Percentiles rank a stretch among this genome's conserved stretches.
Evolutionary conservation across 2,329 filamentous ascomycete species (phyloP).

Genomic region (Cadophora luteo-olivacea): DNA sequence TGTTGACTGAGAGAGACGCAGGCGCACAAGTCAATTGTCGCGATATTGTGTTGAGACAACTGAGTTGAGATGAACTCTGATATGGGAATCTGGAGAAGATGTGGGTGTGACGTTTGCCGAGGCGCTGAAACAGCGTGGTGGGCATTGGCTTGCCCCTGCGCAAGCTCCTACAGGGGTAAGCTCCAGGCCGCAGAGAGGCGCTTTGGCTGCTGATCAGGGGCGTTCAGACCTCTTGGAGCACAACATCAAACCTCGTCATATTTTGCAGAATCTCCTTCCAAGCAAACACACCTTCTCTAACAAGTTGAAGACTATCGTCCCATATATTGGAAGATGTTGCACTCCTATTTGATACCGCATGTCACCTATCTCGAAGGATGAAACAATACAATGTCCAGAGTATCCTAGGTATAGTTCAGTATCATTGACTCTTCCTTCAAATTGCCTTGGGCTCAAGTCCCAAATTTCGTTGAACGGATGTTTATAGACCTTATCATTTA

Average conservation of each 20-base stretch:
- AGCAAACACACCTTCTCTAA: neutral
- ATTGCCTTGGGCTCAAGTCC: no score
- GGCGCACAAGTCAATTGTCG: neutral
- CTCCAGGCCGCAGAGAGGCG: neutral
- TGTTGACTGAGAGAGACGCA: neutral
- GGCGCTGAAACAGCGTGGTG: conserved; percentile 2
- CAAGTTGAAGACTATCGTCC: no score
- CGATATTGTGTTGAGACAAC: neutral
- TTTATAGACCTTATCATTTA: no score
- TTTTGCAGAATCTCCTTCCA: neutral
- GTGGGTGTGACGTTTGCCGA: neutral
- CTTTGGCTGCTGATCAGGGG: conserved; percentile 2
- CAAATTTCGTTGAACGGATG: no score
- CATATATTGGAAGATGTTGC: no score
- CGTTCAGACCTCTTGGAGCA: neutral
- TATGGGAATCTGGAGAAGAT: conserved; percentile 1
- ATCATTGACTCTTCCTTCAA: no score
- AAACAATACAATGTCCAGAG: no score
- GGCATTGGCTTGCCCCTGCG: conserved; percentile 6
- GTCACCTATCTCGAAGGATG: no score
- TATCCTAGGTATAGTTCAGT: no score
- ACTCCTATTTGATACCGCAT: no score
- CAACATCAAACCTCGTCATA: neutral
- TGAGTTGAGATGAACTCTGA: neutral
- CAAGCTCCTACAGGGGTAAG: neutral